Conservation (phyloP, 768 basidiomycete species). For the Inosperma sp. region DNA sequence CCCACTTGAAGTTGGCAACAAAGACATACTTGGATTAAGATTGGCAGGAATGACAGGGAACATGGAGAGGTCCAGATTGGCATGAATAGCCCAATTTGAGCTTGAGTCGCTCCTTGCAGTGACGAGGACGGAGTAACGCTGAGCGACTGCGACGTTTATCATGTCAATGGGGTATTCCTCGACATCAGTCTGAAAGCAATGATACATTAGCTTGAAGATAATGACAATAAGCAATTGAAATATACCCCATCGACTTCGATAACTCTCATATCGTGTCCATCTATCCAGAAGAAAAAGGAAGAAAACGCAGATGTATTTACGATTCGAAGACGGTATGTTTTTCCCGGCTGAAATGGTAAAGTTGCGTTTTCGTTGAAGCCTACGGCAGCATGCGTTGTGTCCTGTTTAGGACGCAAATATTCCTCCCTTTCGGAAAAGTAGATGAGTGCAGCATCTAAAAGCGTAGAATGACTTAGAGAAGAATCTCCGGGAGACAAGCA, state of each 20-base stretch:
- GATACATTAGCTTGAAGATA: background rate
- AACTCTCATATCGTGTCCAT: no score
- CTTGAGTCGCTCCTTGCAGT: slow-evolving; percentile 81
- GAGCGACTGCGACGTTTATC: slow-evolving; percentile 75
- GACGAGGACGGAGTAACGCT: slow-evolving; percentile 90
- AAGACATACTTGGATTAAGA: slow-evolving; percentile 63
- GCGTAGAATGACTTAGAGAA: background rate
- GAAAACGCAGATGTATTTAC: slow-evolving; percentile 74
- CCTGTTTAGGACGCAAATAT: slow-evolving; percentile 62
- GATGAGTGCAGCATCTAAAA: slow-evolving; percentile 67
- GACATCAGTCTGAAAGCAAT: slow-evolving; percentile 58
- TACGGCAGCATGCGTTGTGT: slow-evolving; percentile 44
- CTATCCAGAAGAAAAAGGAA: slow-evolving; percentile 82
- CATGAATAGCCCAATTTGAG: slow-evolving; percentile 83
- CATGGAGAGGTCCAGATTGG: slow-evolving; percentile 86
- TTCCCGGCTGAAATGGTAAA: slow-evolving; percentile 77
- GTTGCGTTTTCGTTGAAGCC: no score
- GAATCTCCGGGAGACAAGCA: slow-evolving; percentile 12
- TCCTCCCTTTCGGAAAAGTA: slow-evolving; percentile 74
- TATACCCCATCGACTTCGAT: slow-evolving; percentile 81
- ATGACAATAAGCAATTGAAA: slow-evolving; percentile 7
- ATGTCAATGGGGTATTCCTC: slow-evolving; percentile 68
- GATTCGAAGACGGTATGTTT: slow-evolving; percentile 87
- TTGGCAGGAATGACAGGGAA: slow-evolving; percentile 74
- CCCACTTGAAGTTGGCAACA: background rate